A percentile compares a stretch with the other conserved stretches of the same genome.
Evolutionary conservation across 441 rosid species (phyloP).

Genomic region (Bruguiera hainesii): DNA sequence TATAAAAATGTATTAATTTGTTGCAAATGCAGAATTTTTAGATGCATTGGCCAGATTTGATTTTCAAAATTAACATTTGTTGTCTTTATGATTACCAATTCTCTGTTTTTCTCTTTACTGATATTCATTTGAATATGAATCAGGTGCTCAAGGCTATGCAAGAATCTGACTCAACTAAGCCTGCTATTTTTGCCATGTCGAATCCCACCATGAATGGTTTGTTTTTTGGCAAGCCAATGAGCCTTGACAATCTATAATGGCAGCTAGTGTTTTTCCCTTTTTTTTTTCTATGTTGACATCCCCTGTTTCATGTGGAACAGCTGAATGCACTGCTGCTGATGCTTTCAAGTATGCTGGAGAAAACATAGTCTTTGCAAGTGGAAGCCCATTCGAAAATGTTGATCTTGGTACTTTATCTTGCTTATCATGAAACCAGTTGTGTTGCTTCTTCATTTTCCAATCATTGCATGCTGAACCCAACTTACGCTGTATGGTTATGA

Average conservation of each 20-base stretch:
- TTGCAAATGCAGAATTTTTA: background rate
- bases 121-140: slow-evolving; percentile 22
- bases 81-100: background rate
- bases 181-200: slow-evolving; percentile 97
- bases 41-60: background rate
- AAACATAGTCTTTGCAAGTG: slow-evolving; percentile 90
- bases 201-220: slow-evolving; percentile 96
- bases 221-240: slow-evolving; percentile 19
- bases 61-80: background rate
- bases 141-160: slow-evolving; percentile 96
- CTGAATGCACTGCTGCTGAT: slow-evolving; percentile 94
- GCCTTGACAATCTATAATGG: slow-evolving; percentile 16
- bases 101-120: slow-evolving; percentile 13
- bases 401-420: slow-evolving; percentile 58
- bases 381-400: slow-evolving; percentile 90
- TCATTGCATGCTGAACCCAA: too few relatives aligned
- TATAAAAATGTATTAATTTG: background rate
- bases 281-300: slow-evolving; percentile 10
- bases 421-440: slow-evolving; percentile 2
- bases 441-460: slow-evolving; percentile 6
- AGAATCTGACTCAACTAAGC: slow-evolving; percentile 77
- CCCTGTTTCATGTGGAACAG: slow-evolving; percentile 39
- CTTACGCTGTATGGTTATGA: too few relatives aligned
- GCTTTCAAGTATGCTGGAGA: slow-evolving; percentile 94
- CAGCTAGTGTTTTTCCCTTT: background rate